Base-by-base conservation (phyloP, 2,329 filamentous ascomycete species). In the Colletotrichum lindemuthianum region DNA sequence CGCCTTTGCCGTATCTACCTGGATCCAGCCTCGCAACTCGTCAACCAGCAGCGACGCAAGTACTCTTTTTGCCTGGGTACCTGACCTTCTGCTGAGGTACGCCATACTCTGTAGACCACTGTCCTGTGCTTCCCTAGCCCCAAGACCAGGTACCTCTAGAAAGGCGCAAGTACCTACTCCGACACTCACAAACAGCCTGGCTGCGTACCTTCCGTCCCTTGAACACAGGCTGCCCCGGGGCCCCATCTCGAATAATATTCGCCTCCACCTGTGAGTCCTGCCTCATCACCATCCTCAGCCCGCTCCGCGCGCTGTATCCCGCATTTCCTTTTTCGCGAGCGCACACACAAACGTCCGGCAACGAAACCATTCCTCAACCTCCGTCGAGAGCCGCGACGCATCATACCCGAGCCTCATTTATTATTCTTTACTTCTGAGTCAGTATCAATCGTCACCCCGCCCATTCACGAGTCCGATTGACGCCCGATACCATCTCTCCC, bases 211-310 rank as follows among this genome's bases (percentile, higher is more conserved):
- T 53, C 47, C 45, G 53, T 59, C 59, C 59, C 59, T 63, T 60
- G 60, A 24, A 24, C 8, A 11, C 41, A 61, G 61, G 57, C 59
- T 55, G 61, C 58, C 45, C 56, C 56, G 43, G 41, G 10, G 59
- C 61, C 61, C 61, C 61, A 65, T 60, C 61, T 65, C 50, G 55
- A 60, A 59, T 49, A 65, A 59, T 60, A 65, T 65, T 59, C 56
- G 61, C 60, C 60, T 60, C 60, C 65, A 67, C 64, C 59, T 60
- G 55, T 60, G 60, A 67, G 60, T 64, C 52, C 60, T 67, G 47
- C 60, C 53, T 59, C 55, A 58, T 59, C 56, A 58, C 66, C 60
- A 59, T 44, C 53, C 51, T 43, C 53, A 61, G 58, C 57, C 65
- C 57, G 52, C 65, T 54, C 65, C 59, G 55, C 65, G 60, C 56